Evolutionary conservation across 139 green algal species (phyloP).

Genomic region (Chlamydomonas sphaeroides): DNA sequence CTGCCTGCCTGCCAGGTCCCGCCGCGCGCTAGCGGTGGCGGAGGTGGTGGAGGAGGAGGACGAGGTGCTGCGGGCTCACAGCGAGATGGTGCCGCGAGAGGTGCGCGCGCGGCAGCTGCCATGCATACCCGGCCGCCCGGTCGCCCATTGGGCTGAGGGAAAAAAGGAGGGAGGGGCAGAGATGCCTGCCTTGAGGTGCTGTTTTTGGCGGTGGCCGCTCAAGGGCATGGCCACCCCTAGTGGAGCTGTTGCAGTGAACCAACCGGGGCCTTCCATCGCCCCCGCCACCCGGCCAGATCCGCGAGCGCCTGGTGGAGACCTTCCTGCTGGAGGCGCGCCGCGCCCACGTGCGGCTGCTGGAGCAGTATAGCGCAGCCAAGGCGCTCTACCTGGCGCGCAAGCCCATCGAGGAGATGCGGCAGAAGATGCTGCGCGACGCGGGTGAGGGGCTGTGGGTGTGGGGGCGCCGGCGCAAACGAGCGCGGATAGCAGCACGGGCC

Average conservation of each 20-base stretch:
- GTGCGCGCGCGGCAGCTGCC: not conserved
- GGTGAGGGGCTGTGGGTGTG: not conserved
- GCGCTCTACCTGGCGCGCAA: conserved; percentile 32
- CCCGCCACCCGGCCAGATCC: not conserved
- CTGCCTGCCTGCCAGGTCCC: too few relatives aligned
- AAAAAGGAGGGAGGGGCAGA: not conserved
- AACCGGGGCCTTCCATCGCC: not conserved
- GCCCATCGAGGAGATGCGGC: conserved; percentile 49
- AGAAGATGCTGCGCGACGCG: conserved; percentile 38
- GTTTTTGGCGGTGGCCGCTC: not conserved
- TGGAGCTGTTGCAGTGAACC: not conserved
- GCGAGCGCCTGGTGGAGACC: conserved; percentile 14
- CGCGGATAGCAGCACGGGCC: too few relatives aligned
- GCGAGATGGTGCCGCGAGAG: conserved; percentile 23
- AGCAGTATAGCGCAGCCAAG: conserved; percentile 32
- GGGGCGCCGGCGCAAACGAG: not conserved
- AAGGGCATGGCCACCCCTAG: not conserved
- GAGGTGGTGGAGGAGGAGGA: conserved; percentile 3
- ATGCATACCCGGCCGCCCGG: too few relatives aligned
- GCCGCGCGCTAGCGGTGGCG: too few relatives aligned
- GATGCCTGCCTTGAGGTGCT: not conserved
- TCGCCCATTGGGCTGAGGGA: too few relatives aligned
- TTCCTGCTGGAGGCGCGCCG: conserved; percentile 11
- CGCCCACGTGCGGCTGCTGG: conserved; percentile 31
- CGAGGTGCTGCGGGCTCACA: conserved; percentile 16